These are phyloP conservation scores for Tolypocladium paradoxum DNA, from an alignment of 2,329 filamentous ascomycete species.

Conservation along the genomic window DNA sequence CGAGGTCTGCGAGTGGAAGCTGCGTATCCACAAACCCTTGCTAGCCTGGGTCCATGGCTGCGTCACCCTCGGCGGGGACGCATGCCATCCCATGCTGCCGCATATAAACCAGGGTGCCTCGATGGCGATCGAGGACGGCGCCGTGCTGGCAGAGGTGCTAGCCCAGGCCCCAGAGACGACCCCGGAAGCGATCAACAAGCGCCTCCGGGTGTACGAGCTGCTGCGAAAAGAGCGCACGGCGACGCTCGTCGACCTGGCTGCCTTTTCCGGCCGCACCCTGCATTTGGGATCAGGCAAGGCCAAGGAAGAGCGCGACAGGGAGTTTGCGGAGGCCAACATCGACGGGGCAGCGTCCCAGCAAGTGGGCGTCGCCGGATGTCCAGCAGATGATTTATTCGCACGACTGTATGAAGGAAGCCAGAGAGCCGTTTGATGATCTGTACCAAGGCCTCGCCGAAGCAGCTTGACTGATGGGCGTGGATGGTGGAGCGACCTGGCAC, in stretches of 20 bases:
- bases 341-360: slow-evolving; percentile 44
- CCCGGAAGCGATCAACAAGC: slow-evolving; percentile 31
- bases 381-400: slow-evolving; percentile 54
- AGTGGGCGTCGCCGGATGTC: slow-evolving; percentile 59
- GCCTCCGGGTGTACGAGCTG: slow-evolving; percentile 43
- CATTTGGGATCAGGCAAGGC: slow-evolving; percentile 45
- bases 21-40: slow-evolving; percentile 47
- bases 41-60: slow-evolving; percentile 46
- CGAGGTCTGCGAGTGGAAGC: slow-evolving; percentile 54
- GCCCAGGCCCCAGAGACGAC: slow-evolving; percentile 24
- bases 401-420: slow-evolving; percentile 45
- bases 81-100: slow-evolving; percentile 56
- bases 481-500: neutral
- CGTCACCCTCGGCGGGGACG: slow-evolving; percentile 49
- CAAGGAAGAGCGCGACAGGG: slow-evolving; percentile 43
- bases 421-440: slow-evolving; percentile 39
- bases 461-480: neutral
- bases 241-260: slow-evolving; percentile 42
- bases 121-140: slow-evolving; percentile 56
- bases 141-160: slow-evolving; percentile 45
- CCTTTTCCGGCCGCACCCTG: slow-evolving; percentile 36
- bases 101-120: slow-evolving; percentile 57
- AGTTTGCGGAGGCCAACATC: slow-evolving; percentile 39
- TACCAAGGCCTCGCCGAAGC: slow-evolving; percentile 19
- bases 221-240: slow-evolving; percentile 45